Evolutionary conservation across 106 monocot species (phyloP), one percentile per base, ranked within the genome.

Genomic region (Alisma plantagoaquatica): DNA sequence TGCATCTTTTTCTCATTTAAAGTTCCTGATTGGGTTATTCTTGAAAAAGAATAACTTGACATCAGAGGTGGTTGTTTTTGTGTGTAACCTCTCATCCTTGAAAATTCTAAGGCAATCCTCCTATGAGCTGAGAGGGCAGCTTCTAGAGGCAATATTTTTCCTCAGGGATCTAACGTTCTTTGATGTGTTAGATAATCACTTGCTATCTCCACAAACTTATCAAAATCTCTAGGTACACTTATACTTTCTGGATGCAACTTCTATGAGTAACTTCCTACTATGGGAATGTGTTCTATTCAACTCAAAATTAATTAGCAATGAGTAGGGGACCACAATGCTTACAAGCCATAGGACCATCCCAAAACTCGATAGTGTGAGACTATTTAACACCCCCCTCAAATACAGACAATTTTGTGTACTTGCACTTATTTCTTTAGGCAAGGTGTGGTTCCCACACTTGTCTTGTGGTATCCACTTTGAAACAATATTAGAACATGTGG

Each of bases 171-270:
- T 92, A 38, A 64, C 33, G 1, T 38, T n/a, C 12, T 53, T 92
- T 3, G 73, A 86, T 45, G 29, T 79, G 6, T 66, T 86, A 0
- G 5, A n/a, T 7, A 92, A 92, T 67, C 51, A n/a, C n/a, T 42
- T 14, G 33, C 23, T 19, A 73, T 92, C 30, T 41, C 57, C 17
- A 79, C 82, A 20, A 14, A 15, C 2, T 56, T 91, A 33, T 84
- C 77, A 4, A 32, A 45, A 2, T 76, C 76, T 1, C 51, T 82
- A 25, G 78, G 82, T 25, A 74, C 2, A 19, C 20, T 82, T 33
- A 16, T 51, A 16, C 78, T 86, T 61, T 27, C 31, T 3, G 4
- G 12, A 0, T 81, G 75, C 41, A 27, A 51, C 11, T 73, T 92
- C 47, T 64, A 38, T 17, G 86, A 82, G 1, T 3, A 20, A 2